These are phyloP conservation scores for Rutstroemia sp. DNA, from an alignment of 2,329 filamentous ascomycete genomes.

Conservation along the genomic window DNA sequence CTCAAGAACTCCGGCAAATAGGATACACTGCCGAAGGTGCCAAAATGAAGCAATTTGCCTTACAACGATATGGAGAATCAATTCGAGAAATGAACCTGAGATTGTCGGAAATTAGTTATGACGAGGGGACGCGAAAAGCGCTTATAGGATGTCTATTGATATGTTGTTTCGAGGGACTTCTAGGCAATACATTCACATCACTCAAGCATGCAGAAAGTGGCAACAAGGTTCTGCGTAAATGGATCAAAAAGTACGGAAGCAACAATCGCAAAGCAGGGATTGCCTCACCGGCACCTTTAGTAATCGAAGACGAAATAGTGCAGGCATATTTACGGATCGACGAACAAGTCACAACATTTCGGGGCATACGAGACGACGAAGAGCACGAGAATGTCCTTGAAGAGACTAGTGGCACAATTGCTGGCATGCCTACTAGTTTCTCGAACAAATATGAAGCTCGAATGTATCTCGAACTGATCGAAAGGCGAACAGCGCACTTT, in stretches of 20 bases:
- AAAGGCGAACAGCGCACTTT: constrained; percentile 14
- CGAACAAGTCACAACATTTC: constrained; percentile 11
- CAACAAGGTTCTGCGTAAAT: constrained; percentile 1
- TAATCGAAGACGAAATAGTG: constrained; percentile 13
- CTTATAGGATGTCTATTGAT: constrained; percentile 9
- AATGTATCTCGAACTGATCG: constrained; percentile 14
- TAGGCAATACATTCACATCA: constrained; percentile 5
- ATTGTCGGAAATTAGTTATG: background rate
- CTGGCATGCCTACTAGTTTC: constrained; percentile 10
- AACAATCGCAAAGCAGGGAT: background rate
- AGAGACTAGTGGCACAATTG: constrained; percentile 6
- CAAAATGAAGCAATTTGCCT: constrained; percentile 3
- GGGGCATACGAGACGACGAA: constrained; percentile 1
- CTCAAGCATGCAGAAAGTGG: constrained; percentile 2
- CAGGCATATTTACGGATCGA: constrained; percentile 10
- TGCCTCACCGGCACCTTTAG: background rate
- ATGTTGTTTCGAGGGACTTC: constrained; percentile 10
- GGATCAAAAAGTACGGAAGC: constrained; percentile 1
- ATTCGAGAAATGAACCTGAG: constrained; percentile 8
- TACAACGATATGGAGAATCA: constrained; percentile 8
- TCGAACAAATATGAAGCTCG: constrained; percentile 4
- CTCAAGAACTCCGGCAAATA: constrained; percentile 2
- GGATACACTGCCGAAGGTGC: background rate
- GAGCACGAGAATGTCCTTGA: constrained; percentile 7
- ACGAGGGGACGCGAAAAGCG: constrained; percentile 6